Evolutionary conservation across 768 basidiomycete genomes (phyloP), one percentile per base, ranked within the genome.

Genomic region (Pleurotus citrinopileatus): DNA sequence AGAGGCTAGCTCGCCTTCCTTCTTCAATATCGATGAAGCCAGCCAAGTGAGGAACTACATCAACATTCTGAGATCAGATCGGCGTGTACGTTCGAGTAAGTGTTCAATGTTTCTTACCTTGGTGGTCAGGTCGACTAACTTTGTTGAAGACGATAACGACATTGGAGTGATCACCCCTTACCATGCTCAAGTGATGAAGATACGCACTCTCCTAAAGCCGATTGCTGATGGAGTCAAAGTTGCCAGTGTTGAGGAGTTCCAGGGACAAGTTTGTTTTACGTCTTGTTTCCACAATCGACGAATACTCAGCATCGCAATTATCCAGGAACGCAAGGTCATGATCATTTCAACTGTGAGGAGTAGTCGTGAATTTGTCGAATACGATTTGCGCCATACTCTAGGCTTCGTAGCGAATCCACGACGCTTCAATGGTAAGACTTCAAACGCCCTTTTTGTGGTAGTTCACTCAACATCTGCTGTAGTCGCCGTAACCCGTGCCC

Each of bases 161-260:
- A 84, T 86, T 59, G 84, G 84, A 1, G 66, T 86, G 34, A 84
- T 85, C 27, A 63, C 82, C 0, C 85, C 85, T 0, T 87, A 86
- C 59, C 77, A 83, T 57, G 83, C 83, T 0, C 85, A 87, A 61
- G 73, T 75, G 42, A 62, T 67, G 12, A 82, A 79, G 60, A 69
- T 86, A 19, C 72, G 79, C 10, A 63, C 54, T 3, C 51, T 63
- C 1, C 62, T 85, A 15, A 61, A 63, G 23, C 57, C 54, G 34
- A 61, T 68, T 19, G 69, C 71, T 0, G 72, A 73, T 23, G 69
- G 63, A 3, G 70, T 85, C 53, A 85, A 85, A 59, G 79, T 87
- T 10, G 85, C 83, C n/a, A 82, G 79, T 20, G 83, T 84, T 1
- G 85, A 86, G 59, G 82, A 84, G 55, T 84, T 84, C 66, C 84